Evolutionary conservation across 148 eudicot genomes (phyloP), one percentile per base, ranked within the genome.

Genomic region (Cornus controversa): DNA sequence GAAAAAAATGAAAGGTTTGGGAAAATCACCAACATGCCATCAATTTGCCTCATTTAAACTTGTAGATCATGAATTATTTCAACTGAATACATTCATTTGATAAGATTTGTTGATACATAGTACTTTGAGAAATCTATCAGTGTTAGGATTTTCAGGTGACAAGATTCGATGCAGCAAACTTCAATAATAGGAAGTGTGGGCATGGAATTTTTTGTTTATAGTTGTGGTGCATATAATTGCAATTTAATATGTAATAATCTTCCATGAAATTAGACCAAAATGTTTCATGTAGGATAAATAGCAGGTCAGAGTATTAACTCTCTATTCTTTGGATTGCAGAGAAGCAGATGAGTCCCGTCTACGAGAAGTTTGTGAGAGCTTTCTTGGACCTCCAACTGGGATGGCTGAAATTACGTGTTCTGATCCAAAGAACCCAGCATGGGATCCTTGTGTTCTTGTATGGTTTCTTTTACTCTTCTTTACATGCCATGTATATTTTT

Each of bases 381-480:
- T 89, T 83, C 97, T 96, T 68, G 99, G 99, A 74, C 99, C 99
- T 74, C 97, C 99, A 28, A 85, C 91, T 28, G 97, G 99, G 75
- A 95, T 93, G 98, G 89, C 84, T 73, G 92, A 85, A 73, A 82
- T 85, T 37, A 80, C 80, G 10, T 67, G 85, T 60, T 81, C 90
- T 50, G 86, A 88, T 71, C 74, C 80, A 40, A 81, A 84, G 84
- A 78, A 85, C 79, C 89, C 82, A 26, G 82, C 87, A 53, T 96
- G 99, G 99, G 98, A 96, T 87, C 94, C 99, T 79, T 91, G 85
- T 82, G 86, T 96, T 71, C 92, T 96, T 76, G 99, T 95, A 83
- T 85, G 91, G 47, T 62, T 82, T 73, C 10, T 63, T 62, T 31
- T 29, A 67, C 74, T 76, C 65, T 77, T 77, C 18, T 28, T 71